These are phyloP conservation scores for Pyrenophora tritici-repentis DNA, from an alignment of 2,329 filamentous ascomycete species.

Conservation along the genomic window DNA sequence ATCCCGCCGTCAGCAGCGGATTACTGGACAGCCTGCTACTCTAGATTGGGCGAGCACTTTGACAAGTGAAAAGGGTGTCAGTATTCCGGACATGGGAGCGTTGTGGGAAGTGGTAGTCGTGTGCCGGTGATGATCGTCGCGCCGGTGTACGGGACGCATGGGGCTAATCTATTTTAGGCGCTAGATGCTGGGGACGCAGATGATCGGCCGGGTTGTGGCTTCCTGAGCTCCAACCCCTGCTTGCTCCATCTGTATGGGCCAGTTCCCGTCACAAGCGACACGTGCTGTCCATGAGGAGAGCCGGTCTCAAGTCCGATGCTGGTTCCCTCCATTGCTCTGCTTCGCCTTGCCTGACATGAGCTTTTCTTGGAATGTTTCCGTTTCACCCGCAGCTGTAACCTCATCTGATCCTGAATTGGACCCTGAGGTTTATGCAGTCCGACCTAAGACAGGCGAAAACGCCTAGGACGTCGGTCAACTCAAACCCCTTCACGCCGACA, in stretches of 20 bases:
- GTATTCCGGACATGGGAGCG: neutral
- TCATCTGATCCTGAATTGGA: constrained; percentile 9
- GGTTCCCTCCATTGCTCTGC: constrained; percentile 1
- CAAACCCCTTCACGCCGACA: constrained; percentile 18
- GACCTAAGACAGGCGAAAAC: neutral
- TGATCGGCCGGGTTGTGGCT: constrained; percentile 6
- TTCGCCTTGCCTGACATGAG: constrained; percentile 3
- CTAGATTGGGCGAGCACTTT: neutral
- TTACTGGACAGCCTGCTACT: neutral
- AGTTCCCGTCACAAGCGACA: constrained; percentile 5
- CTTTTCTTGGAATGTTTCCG: neutral
- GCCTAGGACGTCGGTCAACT: constrained; percentile 10
- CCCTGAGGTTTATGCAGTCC: constrained; percentile 6
- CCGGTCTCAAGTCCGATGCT: constrained; percentile 26
- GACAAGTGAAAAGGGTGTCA: neutral
- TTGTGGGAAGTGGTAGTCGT: constrained; percentile 10
- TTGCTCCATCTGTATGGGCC: neutral
- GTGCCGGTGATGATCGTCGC: constrained; percentile 17
- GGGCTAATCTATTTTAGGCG: constrained; percentile 27
- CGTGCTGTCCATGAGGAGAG: constrained; percentile 29
- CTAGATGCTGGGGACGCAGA: constrained; percentile 6
- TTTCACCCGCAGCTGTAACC: constrained; percentile 7
- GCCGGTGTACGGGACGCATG: constrained; percentile 13
- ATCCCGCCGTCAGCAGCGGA: neutral
- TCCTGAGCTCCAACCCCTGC: constrained; percentile 3